Evolutionary conservation across 306 rosid species (phyloP).

Genomic region (Prunus armeniaca): DNA sequence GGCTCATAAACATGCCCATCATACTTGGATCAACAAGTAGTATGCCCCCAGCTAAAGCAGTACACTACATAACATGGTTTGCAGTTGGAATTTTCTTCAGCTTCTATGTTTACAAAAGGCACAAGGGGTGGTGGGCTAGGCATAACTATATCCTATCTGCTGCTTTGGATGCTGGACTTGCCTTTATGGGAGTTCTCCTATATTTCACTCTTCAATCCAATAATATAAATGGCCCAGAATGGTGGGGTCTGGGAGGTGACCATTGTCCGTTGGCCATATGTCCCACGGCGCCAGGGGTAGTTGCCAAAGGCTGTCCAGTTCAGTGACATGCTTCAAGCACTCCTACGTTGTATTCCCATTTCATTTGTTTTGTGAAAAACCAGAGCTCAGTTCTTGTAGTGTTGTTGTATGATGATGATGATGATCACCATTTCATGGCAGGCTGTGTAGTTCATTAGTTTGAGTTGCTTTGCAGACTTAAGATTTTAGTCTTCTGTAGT

Average conservation of each 20-base stretch:
- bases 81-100: conserved; percentile 27
- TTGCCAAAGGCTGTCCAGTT: conserved; percentile 49
- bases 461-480: too few species aligned
- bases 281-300: conserved; percentile 62
- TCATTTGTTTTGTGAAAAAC: too few species aligned
- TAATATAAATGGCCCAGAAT: conserved; percentile 32
- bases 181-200: conserved; percentile 44
- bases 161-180: conserved; percentile 54
- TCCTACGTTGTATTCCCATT: too few species aligned
- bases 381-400: too few species aligned
- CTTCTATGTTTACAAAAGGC: conserved; percentile 20
- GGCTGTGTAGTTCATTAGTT: too few species aligned
- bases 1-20: conserved; percentile 31
- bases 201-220: conserved; percentile 48
- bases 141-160: conserved; percentile 64
- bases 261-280: conserved; percentile 55
- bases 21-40: conserved; percentile 2
- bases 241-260: conserved; percentile 69
- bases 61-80: conserved; percentile 12
- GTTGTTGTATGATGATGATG: too few species aligned
- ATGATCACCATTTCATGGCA: too few species aligned
- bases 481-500: too few species aligned
- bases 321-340: conserved; percentile 21
- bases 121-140: conserved; percentile 47
- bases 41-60: conserved; percentile 28